Percentiles rank a stretch among this genome's conserved stretches.
Evolutionary conservation across 768 basidiomycete species (phyloP).

Genomic region (Phaeolepiota aurea): DNA sequence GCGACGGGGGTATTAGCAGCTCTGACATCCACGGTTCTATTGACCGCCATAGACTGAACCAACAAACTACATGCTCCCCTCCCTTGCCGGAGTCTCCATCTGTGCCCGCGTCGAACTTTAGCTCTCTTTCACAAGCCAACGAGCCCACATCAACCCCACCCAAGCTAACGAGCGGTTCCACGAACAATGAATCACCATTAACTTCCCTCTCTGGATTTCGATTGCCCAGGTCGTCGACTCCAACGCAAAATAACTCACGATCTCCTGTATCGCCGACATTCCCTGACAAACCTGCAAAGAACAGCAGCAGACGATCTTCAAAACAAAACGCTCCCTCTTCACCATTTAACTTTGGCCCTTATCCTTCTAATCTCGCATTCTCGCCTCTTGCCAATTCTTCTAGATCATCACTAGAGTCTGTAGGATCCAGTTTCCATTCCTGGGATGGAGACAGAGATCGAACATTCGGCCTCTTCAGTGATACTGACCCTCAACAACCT

Average conservation of each 20-base stretch:
- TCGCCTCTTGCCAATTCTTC: constrained; percentile 70
- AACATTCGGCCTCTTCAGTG: constrained; percentile 44
- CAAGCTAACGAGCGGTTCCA: neutral
- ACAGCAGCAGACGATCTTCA: constrained; percentile 41
- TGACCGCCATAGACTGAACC: constrained; percentile 34
- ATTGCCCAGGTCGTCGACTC: constrained; percentile 53
- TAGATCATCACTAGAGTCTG: constrained; percentile 70
- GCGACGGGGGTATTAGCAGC: constrained; percentile 23
- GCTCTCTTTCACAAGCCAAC: no score
- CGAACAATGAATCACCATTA: neutral
- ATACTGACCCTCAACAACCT: constrained; percentile 37
- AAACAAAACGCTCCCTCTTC: constrained; percentile 43
- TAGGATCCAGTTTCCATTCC: constrained; percentile 82
- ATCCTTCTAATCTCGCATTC: constrained; percentile 37
- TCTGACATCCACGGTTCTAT: constrained; percentile 21
- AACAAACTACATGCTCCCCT: no score
- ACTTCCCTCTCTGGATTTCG: constrained; percentile 11
- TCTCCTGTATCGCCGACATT: constrained; percentile 48
- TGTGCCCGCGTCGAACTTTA: no score
- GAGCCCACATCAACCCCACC: constrained; percentile 24
- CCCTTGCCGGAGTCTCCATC: no score
- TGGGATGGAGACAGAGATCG: constrained; percentile 60
- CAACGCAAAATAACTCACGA: constrained; percentile 48
- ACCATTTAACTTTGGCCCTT: constrained; percentile 42
- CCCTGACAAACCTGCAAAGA: constrained; percentile 29